These are phyloP conservation scores for Pachysolen tannophilus DNA, from an alignment of 805 yeast species.

Conservation along the genomic window DNA sequence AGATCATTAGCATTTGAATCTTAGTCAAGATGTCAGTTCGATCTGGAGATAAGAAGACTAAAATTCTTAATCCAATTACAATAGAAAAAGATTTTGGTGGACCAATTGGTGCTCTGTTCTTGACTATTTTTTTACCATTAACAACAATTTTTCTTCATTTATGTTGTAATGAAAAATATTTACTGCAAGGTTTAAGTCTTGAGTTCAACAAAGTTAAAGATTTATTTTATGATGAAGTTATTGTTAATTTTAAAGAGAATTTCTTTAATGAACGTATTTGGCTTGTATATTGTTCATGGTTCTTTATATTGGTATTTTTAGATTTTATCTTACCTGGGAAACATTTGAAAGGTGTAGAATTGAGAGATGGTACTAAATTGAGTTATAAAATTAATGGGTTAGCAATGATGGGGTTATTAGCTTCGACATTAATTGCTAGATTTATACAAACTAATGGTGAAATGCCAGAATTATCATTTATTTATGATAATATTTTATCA, in stretches of 20 bases:
- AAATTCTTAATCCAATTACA: constrained; percentile 66
- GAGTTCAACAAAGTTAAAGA: constrained; percentile 27
- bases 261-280: constrained; percentile 44
- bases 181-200: constrained; percentile 38
- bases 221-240: constrained; percentile 12
- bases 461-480: constrained; percentile 73
- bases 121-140: constrained; percentile 61
- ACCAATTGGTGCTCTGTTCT: constrained; percentile 57
- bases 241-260: constrained; percentile 16
- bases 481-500: constrained; percentile 62
- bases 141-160: constrained; percentile 53
- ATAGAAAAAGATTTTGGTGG: constrained; percentile 73
- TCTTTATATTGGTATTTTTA: constrained; percentile 49
- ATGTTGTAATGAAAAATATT: constrained; percentile 52
- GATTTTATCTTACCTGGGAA: constrained; percentile 72
- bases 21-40: no score
- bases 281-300: constrained; percentile 68
- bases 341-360: constrained; percentile 49
- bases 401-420: constrained; percentile 35
- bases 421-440: constrained; percentile 40
- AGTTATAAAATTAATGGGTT: constrained; percentile 79
- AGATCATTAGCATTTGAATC: no score
- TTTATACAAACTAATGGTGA: constrained; percentile 39
- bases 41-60: no score
- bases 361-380: constrained; percentile 71